These are phyloP conservation scores for Trichoderma sp. DNA, from an alignment of 2,329 filamentous ascomycete species.

Conservation along the genomic window DNA sequence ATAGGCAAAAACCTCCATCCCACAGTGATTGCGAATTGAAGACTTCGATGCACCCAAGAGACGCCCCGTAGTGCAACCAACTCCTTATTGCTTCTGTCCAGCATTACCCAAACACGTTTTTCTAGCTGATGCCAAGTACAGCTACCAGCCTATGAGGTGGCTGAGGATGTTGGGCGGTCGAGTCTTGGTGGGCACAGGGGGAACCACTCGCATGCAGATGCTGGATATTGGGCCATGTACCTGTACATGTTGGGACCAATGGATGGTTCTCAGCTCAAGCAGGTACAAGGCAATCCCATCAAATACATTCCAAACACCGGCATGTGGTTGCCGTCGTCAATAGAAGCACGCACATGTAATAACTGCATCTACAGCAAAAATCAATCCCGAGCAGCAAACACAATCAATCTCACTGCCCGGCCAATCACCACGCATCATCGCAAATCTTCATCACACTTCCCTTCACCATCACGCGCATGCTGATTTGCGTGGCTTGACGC, in stretches of 20 bases:
- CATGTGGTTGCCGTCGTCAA: neutral
- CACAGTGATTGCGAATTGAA: neutral
- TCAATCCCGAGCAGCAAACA: neutral
- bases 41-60: neutral
- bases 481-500: constrained; percentile 6
- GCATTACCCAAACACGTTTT: neutral
- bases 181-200: neutral
- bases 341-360: neutral
- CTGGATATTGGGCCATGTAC: constrained; percentile 7
- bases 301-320: neutral
- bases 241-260: neutral
- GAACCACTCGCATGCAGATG: neutral
- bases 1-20: neutral
- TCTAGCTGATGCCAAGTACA: neutral
- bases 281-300: neutral
- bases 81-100: neutral
- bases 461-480: neutral
- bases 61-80: neutral
- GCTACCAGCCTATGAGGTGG: neutral
- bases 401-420: neutral
- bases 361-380: neutral
- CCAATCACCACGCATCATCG: neutral
- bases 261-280: neutral
- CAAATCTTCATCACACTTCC: neutral
- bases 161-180: neutral